phyloP scores from a whole-genome alignment of 257 asterid genomes.

The Cordia subcordata region DNA sequence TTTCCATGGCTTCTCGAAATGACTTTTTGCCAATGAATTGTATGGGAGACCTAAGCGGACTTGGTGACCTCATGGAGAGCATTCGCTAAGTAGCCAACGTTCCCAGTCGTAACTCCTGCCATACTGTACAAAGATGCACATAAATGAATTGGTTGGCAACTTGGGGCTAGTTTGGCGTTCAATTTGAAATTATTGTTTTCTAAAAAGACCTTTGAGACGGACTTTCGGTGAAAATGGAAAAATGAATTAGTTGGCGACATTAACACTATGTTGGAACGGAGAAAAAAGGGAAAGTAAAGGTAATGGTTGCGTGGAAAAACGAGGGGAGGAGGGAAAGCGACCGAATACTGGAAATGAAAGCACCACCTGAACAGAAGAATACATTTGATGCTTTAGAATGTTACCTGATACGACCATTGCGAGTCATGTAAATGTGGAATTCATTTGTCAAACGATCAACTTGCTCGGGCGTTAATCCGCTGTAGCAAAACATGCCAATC shows the following conservation, averaged over 20 bases:
- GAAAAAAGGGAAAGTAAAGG: background rate
- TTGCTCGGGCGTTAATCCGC: slow-evolving; percentile 96
- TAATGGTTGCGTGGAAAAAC: too few species aligned
- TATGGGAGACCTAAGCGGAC: slow-evolving; percentile 34
- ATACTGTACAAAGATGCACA: slow-evolving; percentile 58
- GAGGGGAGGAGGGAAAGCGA: too few species aligned
- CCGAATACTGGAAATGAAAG: too few species aligned
- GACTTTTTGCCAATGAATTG: slow-evolving; percentile 2
- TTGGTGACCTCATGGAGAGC: slow-evolving; percentile 89
- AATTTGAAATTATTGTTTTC: too few species aligned
- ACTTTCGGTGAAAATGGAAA: background rate
- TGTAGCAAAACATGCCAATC: slow-evolving; percentile 99
- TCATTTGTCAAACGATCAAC: slow-evolving; percentile 92
- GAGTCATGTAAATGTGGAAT: slow-evolving; percentile 88
- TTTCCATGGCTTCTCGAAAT: slow-evolving; percentile 3
- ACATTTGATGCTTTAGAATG: background rate
- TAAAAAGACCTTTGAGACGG: background rate
- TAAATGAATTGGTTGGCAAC: too few species aligned
- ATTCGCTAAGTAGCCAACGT: slow-evolving; percentile 82
- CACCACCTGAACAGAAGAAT: background rate
- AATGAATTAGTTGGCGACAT: background rate
- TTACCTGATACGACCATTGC: slow-evolving; percentile 96
- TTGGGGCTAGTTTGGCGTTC: too few species aligned
- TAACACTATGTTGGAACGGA: too few species aligned
- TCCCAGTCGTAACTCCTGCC: slow-evolving; percentile 97